Evolutionary conservation across 2,329 filamentous ascomycete genomes (phyloP).

Genomic region (Colletotrichum acutatum): DNA sequence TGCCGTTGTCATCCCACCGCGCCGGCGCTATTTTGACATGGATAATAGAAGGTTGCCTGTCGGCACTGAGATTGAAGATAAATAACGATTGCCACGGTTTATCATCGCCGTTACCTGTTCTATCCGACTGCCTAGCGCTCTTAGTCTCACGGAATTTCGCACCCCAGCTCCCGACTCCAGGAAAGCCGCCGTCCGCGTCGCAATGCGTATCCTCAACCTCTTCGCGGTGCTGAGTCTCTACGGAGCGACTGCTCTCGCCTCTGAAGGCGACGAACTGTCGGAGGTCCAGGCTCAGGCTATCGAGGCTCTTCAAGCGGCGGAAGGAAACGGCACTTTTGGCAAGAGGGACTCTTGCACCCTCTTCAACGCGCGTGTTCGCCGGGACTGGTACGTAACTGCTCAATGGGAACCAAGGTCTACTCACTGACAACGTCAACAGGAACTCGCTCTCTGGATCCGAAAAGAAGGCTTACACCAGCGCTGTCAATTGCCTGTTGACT

Average conservation of each 20-base stretch:
- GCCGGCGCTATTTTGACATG: no score
- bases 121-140: no score
- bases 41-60: neutral
- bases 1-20: neutral
- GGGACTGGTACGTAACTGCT: slow-evolving; percentile 1
- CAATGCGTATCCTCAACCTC: neutral
- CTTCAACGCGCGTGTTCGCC: slow-evolving; percentile 3
- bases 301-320: slow-evolving; percentile 4
- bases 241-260: neutral
- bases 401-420: rapidly evolving
- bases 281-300: slow-evolving; percentile 7
- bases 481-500: slow-evolving; percentile 32
- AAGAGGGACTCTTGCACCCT: slow-evolving; percentile 14
- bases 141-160: neutral
- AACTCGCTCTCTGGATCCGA: slow-evolving; percentile 38
- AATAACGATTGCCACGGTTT: neutral
- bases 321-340: neutral
- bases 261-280: slow-evolving; percentile 9
- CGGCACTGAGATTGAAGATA: neutral
- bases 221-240: neutral
- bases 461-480: slow-evolving; percentile 32
- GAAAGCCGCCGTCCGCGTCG: neutral
- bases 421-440: slow-evolving; percentile 21
- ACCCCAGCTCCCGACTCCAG: neutral
- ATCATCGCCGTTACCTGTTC: no score